Evolutionary conservation across 176 grass and related monocot genomes (phyloP), one percentile per base, ranked within the genome.

Genomic region (Lolium rigidum): DNA sequence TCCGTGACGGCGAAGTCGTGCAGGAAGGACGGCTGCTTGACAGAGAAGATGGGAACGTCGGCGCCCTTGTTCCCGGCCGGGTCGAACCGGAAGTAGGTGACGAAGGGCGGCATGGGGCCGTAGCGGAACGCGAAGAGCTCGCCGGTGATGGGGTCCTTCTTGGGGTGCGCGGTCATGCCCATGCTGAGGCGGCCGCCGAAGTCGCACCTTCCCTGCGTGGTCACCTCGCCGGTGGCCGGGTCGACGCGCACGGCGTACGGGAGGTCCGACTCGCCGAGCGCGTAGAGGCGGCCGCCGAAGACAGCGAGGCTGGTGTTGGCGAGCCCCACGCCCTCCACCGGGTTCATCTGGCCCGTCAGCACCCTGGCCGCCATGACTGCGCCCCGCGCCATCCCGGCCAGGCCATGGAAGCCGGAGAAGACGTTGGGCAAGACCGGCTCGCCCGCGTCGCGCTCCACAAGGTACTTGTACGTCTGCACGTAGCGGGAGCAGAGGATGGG

Each of bases 111-210:
- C 9, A 98, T 28, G 35, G 85, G 93, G 1, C 93, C 91, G 72
- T 93, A 93, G 10, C 93, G 91, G 87, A 98, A 98, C 51, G 95
- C 91, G 66, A 93, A 98, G 43, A 91, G 18, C 81, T 98, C 95
- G 22, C 93, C 89, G 1, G 95, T 95, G 76, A 85, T 37, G 1
- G 85, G 87, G 49, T 98, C 93, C 54, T 90, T 95, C 87, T 98
- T 98, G 7, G 93, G 95, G 87, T 95, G 95, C 39, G 95, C 95
- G 18, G 95, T 98, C 95, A 98, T 98, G 75, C 89, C 91, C 93
- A 98, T 93, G 68, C 49, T 20, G 77, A 94, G 83, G 17, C 77
- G 84, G 67, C 93, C 93, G 16, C 84, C 85, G 59, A 98, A 98
- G 83, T 98, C 91, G 20, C 80, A 83, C 31, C 95, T 81, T 26